These are phyloP conservation scores for Hibiscus trionum DNA, from an alignment of 345 rosid species.

Conservation along the genomic window DNA sequence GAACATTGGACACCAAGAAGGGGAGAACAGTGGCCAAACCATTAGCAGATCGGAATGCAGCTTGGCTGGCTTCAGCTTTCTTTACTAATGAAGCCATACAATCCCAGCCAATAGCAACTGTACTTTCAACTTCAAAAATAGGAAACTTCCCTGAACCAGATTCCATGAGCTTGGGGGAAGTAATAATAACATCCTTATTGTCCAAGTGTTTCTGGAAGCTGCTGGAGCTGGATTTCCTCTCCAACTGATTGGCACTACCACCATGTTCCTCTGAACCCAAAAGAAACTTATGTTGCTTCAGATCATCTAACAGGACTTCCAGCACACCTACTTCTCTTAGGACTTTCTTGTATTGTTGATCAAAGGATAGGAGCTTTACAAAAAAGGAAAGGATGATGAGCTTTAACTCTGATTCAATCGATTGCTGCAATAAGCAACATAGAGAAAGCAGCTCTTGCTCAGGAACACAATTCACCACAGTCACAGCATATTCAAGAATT, in stretches of 20 bases:
- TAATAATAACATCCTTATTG: not conserved
- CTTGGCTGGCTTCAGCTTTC: slow-evolving; percentile 89
- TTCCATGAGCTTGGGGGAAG: not conserved
- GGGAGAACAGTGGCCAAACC: slow-evolving; percentile 84
- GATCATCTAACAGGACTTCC: slow-evolving; percentile 87
- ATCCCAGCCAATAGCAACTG: slow-evolving; percentile 88
- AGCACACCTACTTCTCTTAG: slow-evolving; percentile 93
- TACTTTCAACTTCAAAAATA: slow-evolving; percentile 33
- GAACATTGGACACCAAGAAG: slow-evolving; percentile 65
- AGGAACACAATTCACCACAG: not conserved
- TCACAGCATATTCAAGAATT: slow-evolving; percentile 20
- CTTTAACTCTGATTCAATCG: not conserved
- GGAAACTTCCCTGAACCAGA: not conserved
- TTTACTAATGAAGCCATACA: slow-evolving; percentile 81
- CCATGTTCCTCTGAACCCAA: not conserved
- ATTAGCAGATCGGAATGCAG: slow-evolving; percentile 79
- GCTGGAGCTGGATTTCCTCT: not conserved
- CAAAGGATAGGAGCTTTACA: not conserved
- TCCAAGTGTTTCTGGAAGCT: not conserved
- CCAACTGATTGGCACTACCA: not conserved
- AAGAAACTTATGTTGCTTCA: slow-evolving; percentile 66
- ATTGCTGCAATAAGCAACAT: not conserved
- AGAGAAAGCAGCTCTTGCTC: not conserved
- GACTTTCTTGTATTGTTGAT: slow-evolving; percentile 51
- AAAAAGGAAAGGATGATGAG: not conserved